Base-by-base conservation (phyloP, 306 rosid species). In the Trichosanthes truncata region DNA sequence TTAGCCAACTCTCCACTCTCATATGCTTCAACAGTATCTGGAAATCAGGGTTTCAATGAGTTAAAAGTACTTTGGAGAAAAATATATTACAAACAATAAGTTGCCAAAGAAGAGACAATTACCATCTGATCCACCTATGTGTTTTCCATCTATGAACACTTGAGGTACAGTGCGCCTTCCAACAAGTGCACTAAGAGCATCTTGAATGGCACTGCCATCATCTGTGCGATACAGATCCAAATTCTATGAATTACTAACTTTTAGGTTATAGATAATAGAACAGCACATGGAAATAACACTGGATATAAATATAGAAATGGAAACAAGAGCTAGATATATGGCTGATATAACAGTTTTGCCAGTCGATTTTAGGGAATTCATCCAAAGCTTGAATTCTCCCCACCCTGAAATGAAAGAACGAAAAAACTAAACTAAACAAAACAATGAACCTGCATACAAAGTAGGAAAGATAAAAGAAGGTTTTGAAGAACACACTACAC, bases 61-160 rank as follows among this genome's bases (percentile, higher is more conserved):
- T 33, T 76, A 29, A 78, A n/a, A 65, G 31, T 43, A 23, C 49
- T 46, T 3, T 48, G 51, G 17, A 35, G 25, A 59, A 72, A 36
- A 35, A 5, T 11, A 11, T 13, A 43, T 11, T 17, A 41, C 25
- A 15, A 20, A 21, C 48, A 63, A 35, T 29, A 46, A 57, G 46
- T 15, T 36, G 41, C 40, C 53, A 38, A 81, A 11, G 59, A 80
- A 63, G 49, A 75, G 36, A 13, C 52, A 71, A 55, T 80, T 88
- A 94, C 98, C 98, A 80, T 94, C 98, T 51, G 98, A 94, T 25
- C 97, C 98, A 63, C 98, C 97, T 46, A 94, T 82, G 87, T 94
- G 96, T 79, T 89, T 86, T 80, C 95, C 97, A 61, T 91, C 82
- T 52, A 92, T 85, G 78, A 92, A 94, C 40, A 92, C 98, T 78